phyloP scores from a whole-genome alignment of 495 filamentous ascomycete species.

The Penicillium manginii region DNA sequence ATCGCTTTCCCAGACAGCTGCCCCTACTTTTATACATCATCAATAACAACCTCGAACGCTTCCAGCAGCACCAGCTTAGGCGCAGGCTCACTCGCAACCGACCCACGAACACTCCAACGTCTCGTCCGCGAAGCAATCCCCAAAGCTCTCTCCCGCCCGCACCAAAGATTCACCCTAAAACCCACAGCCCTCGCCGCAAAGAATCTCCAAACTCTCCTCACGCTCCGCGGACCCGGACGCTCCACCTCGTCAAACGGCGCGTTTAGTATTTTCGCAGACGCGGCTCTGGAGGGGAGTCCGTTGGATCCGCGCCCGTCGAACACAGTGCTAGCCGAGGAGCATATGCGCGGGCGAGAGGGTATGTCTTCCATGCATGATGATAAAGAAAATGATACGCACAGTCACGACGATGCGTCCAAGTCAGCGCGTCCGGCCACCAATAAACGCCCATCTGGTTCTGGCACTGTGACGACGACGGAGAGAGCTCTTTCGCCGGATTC shows the following conservation, averaged over 20 bases:
- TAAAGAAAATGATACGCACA: slow-evolving; percentile 29
- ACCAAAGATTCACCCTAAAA: slow-evolving; percentile 68
- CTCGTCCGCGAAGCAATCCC: slow-evolving; percentile 75
- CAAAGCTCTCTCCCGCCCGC: slow-evolving; percentile 71
- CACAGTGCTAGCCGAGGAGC: slow-evolving; percentile 47
- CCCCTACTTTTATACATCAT: slow-evolving; percentile 76
- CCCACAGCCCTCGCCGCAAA: slow-evolving; percentile 67
- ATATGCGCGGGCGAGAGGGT: slow-evolving; percentile 31
- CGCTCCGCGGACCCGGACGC: slow-evolving; percentile 65
- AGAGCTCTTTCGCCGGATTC: slow-evolving; percentile 56
- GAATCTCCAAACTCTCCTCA: slow-evolving; percentile 66
- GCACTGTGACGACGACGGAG: neutral
- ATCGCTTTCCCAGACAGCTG: slow-evolving; percentile 79
- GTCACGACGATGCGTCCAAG: slow-evolving; percentile 35
- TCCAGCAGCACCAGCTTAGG: slow-evolving; percentile 23
- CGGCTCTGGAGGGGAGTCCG: slow-evolving; percentile 59
- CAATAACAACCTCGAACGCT: slow-evolving; percentile 49
- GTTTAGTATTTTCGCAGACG: slow-evolving; percentile 77
- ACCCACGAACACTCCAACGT: slow-evolving; percentile 66
- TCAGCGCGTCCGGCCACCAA: neutral
- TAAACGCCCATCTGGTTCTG: slow-evolving; percentile 8
- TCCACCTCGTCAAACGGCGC: slow-evolving; percentile 72
- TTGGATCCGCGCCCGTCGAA: slow-evolving; percentile 53
- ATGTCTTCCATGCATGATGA: slow-evolving; percentile 14
- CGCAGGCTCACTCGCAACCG: slow-evolving; percentile 43